These are phyloP conservation scores for Tubosaeta brunneosetosa DNA, from an alignment of 768 basidiomycete species.

Conservation along the genomic window DNA sequence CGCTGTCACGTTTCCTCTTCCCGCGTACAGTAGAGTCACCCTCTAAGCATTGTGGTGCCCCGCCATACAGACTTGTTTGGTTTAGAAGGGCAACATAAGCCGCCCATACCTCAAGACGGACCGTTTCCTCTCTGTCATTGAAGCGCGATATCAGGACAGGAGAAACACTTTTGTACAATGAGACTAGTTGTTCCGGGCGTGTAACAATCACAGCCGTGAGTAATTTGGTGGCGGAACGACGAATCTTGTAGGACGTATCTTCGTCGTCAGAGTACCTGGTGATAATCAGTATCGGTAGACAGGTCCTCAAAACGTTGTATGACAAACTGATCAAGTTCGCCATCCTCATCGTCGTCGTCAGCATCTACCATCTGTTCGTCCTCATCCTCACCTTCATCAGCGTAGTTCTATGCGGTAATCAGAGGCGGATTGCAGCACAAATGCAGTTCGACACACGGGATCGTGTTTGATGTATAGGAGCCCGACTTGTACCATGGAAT, in stretches of 20 bases:
- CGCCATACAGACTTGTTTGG: conserved; percentile 80
- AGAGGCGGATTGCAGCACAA: neutral
- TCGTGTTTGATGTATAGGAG: conserved; percentile 86
- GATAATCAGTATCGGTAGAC: neutral
- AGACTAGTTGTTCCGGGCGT: conserved; percentile 77
- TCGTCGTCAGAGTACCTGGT: conserved; percentile 93
- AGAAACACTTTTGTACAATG: conserved; percentile 80
- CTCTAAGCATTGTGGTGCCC: conserved; percentile 49
- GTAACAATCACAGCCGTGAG: conserved; percentile 82
- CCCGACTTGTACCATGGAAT: conserved; percentile 63
- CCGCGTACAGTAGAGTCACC: conserved; percentile 45
- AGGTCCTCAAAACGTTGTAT: neutral
- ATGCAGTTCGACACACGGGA: conserved; percentile 48
- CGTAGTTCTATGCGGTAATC: conserved; percentile 62
- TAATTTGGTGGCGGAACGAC: conserved; percentile 89
- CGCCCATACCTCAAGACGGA: conserved; percentile 87
- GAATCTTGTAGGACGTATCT: conserved; percentile 96
- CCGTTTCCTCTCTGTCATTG: conserved; percentile 92
- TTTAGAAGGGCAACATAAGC: conserved; percentile 78
- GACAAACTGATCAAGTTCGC: conserved; percentile 71
- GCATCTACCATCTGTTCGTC: conserved; percentile 57
- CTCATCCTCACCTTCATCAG: conserved; percentile 63
- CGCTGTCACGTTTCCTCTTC: conserved; percentile 75
- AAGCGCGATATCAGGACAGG: conserved; percentile 89
- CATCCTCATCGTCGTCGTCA: conserved; percentile 78